These are phyloP conservation scores for Suillus decipiens DNA, from an alignment of 768 basidiomycete species.

Conservation along the genomic window DNA sequence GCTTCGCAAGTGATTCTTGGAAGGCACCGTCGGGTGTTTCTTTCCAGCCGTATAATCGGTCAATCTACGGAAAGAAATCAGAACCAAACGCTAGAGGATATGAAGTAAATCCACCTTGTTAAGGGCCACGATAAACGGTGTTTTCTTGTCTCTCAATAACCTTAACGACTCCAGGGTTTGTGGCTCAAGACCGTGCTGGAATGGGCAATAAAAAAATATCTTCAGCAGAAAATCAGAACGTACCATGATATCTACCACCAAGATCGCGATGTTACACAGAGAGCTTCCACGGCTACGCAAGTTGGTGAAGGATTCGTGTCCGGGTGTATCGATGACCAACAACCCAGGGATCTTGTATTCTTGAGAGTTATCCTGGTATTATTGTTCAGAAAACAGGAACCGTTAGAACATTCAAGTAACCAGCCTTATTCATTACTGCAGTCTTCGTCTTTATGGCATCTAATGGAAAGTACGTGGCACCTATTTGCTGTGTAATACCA, in stretches of 20 bases:
- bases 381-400: slow-evolving; percentile 13
- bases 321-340: slow-evolving; percentile 95
- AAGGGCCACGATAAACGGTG: slow-evolving; percentile 97
- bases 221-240: slow-evolving; percentile 19
- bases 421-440: slow-evolving; percentile 84
- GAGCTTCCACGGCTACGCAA: slow-evolving; percentile 94
- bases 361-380: slow-evolving; percentile 64
- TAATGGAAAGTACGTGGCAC: slow-evolving; percentile 98
- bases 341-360: slow-evolving; percentile 98
- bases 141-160: slow-evolving; percentile 88
- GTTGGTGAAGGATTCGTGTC: slow-evolving; percentile 99
- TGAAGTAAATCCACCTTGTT: slow-evolving; percentile 68
- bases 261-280: slow-evolving; percentile 97
- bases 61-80: slow-evolving; percentile 60
- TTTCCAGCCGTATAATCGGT: slow-evolving; percentile 96
- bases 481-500: slow-evolving; percentile 99
- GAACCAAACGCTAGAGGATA: slow-evolving; percentile 10
- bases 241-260: slow-evolving; percentile 98
- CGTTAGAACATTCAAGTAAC: slow-evolving; percentile 14
- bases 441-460: slow-evolving; percentile 95
- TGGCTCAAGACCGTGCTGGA: slow-evolving; percentile 93
- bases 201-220: slow-evolving; percentile 10
- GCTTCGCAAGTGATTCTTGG: slow-evolving; percentile 86
- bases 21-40: slow-evolving; percentile 90
- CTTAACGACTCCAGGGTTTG: slow-evolving; percentile 97